Conservation (phyloP, 306 rosid species). For the Acacia confusa region DNA sequence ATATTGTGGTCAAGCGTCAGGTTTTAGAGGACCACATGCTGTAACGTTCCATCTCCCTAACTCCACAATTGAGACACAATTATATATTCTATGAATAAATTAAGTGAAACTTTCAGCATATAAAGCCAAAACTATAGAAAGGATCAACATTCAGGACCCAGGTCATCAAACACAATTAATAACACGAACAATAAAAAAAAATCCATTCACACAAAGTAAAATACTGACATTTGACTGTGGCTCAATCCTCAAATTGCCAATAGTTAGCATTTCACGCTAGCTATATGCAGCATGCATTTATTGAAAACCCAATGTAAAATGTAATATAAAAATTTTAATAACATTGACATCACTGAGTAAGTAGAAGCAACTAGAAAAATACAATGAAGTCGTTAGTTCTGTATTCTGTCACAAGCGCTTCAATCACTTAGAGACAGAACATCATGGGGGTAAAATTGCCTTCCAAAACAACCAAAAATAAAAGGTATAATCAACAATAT, state of each 20-base stretch:
- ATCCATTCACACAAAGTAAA: slow-evolving; percentile 7
- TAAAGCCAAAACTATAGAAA: background rate
- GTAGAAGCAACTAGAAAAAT: slow-evolving; percentile 16
- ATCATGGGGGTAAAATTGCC: slow-evolving; percentile 2
- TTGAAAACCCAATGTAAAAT: slow-evolving; percentile 20
- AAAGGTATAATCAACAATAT: background rate
- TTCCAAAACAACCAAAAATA: slow-evolving; percentile 1
- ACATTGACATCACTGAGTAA: background rate
- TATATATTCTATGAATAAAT: slow-evolving; percentile 4
- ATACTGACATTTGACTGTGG: background rate
- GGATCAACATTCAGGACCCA: background rate
- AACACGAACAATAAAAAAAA: background rate
- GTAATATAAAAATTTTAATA: background rate
- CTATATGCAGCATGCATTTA: slow-evolving; percentile 13
- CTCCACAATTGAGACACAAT: slow-evolving; percentile 11
- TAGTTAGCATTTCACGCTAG: slow-evolving; percentile 4
- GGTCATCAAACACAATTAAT: background rate
- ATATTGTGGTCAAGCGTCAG: background rate
- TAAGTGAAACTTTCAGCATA: slow-evolving; percentile 7
- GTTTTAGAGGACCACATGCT: background rate
- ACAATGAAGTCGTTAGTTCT: slow-evolving; percentile 1
- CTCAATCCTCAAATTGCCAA: background rate
- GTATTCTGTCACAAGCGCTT: background rate
- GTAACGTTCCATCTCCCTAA: slow-evolving; percentile 6
- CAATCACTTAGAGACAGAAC: slow-evolving; percentile 21